Base-by-base conservation (phyloP, 2,329 filamentous ascomycete species). In the Aureobasidium vineae region DNA sequence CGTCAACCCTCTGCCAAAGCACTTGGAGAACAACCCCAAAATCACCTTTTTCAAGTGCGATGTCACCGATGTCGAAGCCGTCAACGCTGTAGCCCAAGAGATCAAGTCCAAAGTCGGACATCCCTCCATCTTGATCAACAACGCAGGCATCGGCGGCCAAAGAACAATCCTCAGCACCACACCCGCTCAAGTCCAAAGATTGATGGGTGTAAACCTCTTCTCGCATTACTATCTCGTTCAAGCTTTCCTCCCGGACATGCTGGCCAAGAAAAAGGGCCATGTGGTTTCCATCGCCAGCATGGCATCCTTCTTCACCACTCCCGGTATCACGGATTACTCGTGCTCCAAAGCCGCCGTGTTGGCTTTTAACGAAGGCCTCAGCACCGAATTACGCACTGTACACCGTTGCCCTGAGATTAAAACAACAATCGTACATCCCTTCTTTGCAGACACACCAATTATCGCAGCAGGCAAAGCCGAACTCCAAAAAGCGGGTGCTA, bases 261-360 rank as follows among this genome's bases (percentile, higher is more conserved):
- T 84, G 26, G 70, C 72, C 52, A 74, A 75, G 21, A 81, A 84
- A 69, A 83, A 84, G 69, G 85, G 64, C 1, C 84, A 86, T 68
- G 77, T 87, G 36, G 77, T 87, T 13, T 85, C 83, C 0, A 78
- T 87, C 16, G 84, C 85, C 2, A 84, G 81, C 67, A 77, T 82
- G 71, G 83, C 83, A 11, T 82, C 80, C 41, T 85, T 82, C 70
- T 66, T 83, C 5, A 75, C 76, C 0, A 69, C 81, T 4, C 79
- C 77, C 1, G 79, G 82, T 36, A 81, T 86, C 68, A 80, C 80
- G 11, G 82, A 85, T 68, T 86, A 86, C 72, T 78, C 76, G 49
- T 78, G 78, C 60, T 81, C 80, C 54, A 86, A 86, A 72, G 79
- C 80, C 0, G 82, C 79, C 28, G 81, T 82, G 0, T 72, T 85